phyloP scores from a whole-genome alignment of 768 basidiomycete species.

The Hortiboletus campestris region DNA sequence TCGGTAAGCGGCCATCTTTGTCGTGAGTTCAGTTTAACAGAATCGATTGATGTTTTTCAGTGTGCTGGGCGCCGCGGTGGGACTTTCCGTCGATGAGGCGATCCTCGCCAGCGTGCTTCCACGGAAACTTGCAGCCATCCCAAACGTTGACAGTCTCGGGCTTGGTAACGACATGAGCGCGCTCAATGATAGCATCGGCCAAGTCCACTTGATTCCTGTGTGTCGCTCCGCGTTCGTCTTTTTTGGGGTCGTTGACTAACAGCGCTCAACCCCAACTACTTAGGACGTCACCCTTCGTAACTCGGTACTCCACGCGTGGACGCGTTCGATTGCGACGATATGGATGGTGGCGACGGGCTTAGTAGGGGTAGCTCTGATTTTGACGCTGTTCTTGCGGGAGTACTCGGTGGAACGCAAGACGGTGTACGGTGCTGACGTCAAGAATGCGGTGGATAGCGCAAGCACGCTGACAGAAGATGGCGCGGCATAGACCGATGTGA shows the following conservation, averaged over 20 bases:
- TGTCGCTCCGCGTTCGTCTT: neutral
- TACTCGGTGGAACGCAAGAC: constrained; percentile 59
- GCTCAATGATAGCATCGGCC: constrained; percentile 45
- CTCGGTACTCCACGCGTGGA: constrained; percentile 58
- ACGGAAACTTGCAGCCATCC: constrained; percentile 33
- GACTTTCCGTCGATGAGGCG: constrained; percentile 68
- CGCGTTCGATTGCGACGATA: constrained; percentile 57
- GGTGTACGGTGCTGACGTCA: constrained; percentile 34
- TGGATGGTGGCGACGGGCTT: constrained; percentile 68
- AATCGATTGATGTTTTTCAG: constrained; percentile 30
- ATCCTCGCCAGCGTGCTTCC: constrained; percentile 57
- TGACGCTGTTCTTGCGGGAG: constrained; percentile 51
- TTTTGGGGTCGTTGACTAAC: neutral
- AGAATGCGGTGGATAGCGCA: neutral
- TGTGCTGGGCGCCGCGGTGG: constrained; percentile 69
- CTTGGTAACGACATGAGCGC: constrained; percentile 38
- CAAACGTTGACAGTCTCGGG: constrained; percentile 12
- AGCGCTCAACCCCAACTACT: neutral
- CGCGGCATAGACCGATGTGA: too few relatives aligned
- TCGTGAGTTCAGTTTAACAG: too few relatives aligned
- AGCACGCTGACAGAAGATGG: too few relatives aligned
- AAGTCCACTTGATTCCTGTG: constrained; percentile 33
- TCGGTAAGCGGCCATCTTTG: constrained; percentile 37
- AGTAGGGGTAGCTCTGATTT: constrained; percentile 49
- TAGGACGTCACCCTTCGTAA: constrained; percentile 50